Conservation (phyloP, 176 grass and related monocot genomes). For the Echinochloa phyllopogon region DNA sequence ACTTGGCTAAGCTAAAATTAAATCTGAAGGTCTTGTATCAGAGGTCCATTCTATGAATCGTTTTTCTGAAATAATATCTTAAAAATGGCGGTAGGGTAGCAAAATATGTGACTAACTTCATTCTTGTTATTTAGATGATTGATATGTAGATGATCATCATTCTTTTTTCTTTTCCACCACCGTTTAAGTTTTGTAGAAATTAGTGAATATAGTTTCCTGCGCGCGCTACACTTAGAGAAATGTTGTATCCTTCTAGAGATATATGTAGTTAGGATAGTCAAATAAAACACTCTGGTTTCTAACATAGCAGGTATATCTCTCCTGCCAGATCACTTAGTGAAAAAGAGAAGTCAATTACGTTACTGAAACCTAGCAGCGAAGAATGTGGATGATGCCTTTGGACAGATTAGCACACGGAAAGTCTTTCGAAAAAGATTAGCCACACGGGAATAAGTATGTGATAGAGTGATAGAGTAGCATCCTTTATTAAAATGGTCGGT, state of each 20-base stretch:
- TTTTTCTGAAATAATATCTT: too few relatives aligned
- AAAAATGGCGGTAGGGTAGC: too few relatives aligned
- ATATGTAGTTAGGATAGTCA: background rate
- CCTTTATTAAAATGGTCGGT: constrained; percentile 29
- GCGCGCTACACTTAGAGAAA: background rate
- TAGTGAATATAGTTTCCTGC: background rate
- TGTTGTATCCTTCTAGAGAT: background rate
- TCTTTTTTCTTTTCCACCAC: background rate
- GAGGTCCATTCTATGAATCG: too few relatives aligned
- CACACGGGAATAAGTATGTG: constrained; percentile 5
- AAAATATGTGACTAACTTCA: too few relatives aligned
- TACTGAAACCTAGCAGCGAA: background rate
- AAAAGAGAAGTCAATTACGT: background rate
- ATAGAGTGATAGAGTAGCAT: background rate
- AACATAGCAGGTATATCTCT: too few relatives aligned
- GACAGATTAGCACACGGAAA: background rate
- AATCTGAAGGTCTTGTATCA: too few relatives aligned
- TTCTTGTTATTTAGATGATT: too few relatives aligned
- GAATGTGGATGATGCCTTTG: background rate
- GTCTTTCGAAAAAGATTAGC: too few relatives aligned
- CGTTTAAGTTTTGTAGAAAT: background rate
- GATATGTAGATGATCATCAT: background rate
- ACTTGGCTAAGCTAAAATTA: too few relatives aligned
- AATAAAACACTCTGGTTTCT: background rate
- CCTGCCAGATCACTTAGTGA: too few relatives aligned